phyloP scores from a whole-genome alignment of 129 eudicot species.

The Pseudognaphalium luteoalbum region DNA sequence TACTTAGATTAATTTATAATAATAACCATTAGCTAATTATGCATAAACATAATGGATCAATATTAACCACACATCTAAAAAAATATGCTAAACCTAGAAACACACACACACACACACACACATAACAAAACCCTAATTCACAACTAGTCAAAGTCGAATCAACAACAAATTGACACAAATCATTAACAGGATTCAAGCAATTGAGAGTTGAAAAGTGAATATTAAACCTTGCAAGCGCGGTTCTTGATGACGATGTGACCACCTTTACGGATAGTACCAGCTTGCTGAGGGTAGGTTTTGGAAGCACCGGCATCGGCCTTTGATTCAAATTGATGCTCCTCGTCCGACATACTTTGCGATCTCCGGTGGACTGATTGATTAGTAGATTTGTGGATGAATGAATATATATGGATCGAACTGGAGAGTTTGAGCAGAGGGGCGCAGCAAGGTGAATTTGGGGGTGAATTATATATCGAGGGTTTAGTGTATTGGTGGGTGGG shows the following conservation, averaged over 20 bases:
- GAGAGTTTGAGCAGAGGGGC: constrained; percentile 3
- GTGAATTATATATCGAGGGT: constrained; percentile 18
- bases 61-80: neutral
- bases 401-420: neutral
- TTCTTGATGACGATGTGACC: constrained; percentile 56
- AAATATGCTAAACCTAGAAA: neutral
- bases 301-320: constrained; percentile 70
- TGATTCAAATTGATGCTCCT: constrained; percentile 65
- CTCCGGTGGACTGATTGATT: neutral
- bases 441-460: neutral
- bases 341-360: constrained; percentile 52
- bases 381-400: neutral
- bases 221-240: constrained; percentile 60
- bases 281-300: constrained; percentile 61
- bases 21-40: neutral
- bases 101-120: neutral
- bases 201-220: neutral
- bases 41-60: neutral
- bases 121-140: neutral
- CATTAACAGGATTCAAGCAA: neutral
- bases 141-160: neutral
- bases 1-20: neutral
- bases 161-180: neutral
- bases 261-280: constrained; percentile 56
- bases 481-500: constrained; percentile 21